Evolutionary conservation across 495 filamentous ascomycete genomes (phyloP).

Genomic region (Lophiotrema nucula): DNA sequence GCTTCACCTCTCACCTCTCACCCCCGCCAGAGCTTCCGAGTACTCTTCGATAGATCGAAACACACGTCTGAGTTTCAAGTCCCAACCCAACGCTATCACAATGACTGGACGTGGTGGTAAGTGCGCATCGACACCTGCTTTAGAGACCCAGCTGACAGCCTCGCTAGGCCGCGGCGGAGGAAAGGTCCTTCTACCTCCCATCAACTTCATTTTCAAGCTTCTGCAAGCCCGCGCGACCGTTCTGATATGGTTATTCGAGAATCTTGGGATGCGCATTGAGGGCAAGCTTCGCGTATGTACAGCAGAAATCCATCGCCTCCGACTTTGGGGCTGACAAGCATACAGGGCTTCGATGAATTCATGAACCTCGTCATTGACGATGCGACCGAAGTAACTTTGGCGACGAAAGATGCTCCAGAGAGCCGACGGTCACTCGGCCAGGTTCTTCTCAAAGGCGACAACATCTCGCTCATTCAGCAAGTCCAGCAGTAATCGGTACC

Average conservation of each 20-base stretch:
- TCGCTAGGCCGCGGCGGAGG: constrained; percentile 18
- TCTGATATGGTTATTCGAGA: constrained; percentile 95
- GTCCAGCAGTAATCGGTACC: constrained; percentile 46
- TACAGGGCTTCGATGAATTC: constrained; percentile 95
- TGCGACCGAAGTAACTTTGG: constrained; percentile 84
- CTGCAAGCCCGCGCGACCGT: constrained; percentile 85
- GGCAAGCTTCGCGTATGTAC: constrained; percentile 81
- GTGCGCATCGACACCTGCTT: neutral
- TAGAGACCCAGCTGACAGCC: constrained; percentile 5
- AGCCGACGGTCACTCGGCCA: constrained; percentile 84
- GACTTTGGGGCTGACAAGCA: too few species aligned
- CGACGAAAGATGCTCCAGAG: constrained; percentile 75
- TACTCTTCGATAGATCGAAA: too few species aligned
- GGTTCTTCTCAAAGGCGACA: constrained; percentile 96
- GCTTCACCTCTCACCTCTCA: too few species aligned
- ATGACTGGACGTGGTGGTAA: constrained; percentile 29
- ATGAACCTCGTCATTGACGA: constrained; percentile 99
- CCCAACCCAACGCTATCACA: too few species aligned
- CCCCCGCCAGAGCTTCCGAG: neutral
- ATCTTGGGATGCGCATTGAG: constrained; percentile 87
- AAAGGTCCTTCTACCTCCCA: constrained; percentile 78
- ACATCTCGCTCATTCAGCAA: constrained; percentile 90
- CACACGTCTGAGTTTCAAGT: too few species aligned
- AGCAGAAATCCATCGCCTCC: neutral
- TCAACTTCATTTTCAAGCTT: constrained; percentile 98